These are phyloP conservation scores for Omphalotus guepiniiformis DNA, from an alignment of 768 basidiomycete genomes.

Conservation along the genomic window DNA sequence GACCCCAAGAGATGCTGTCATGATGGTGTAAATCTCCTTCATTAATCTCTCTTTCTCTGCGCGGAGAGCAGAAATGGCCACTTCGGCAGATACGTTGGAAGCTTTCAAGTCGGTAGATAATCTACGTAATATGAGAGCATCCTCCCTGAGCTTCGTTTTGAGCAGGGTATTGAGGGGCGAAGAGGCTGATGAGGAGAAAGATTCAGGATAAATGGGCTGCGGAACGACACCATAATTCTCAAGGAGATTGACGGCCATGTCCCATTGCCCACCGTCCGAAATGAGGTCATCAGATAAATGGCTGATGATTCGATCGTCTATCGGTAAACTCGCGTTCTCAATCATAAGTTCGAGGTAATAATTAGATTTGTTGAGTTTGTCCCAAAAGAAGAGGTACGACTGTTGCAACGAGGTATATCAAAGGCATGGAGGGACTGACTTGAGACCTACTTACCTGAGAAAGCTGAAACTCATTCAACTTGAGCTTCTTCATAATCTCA, in stretches of 20 bases:
- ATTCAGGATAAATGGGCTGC: constrained; percentile 78
- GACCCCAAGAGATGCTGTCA: constrained; percentile 83
- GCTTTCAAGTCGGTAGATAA: constrained; percentile 52
- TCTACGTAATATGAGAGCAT: constrained; percentile 75
- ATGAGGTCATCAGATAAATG: constrained; percentile 76
- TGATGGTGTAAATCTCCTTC: constrained; percentile 77
- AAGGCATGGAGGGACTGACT: constrained; percentile 8
- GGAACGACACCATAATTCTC: constrained; percentile 87
- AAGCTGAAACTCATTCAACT: constrained; percentile 85
- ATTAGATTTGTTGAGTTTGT: constrained; percentile 92
- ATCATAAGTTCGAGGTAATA: constrained; percentile 90
- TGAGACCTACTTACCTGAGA: constrained; percentile 58
- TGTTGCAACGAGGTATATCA: constrained; percentile 21
- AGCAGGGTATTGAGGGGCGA: constrained; percentile 71
- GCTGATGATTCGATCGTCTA: constrained; percentile 80
- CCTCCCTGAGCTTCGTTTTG: constrained; percentile 89
- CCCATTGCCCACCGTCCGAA: constrained; percentile 93
- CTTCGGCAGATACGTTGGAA: constrained; percentile 42
- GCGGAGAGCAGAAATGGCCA: constrained; percentile 53
- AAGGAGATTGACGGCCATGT: constrained; percentile 65
- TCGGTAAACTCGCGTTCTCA: constrained; percentile 69
- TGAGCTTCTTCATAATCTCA: constrained; percentile 80
- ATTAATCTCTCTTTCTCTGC: constrained; percentile 84
- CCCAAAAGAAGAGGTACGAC: constrained; percentile 94
- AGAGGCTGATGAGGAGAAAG: constrained; percentile 74